These are phyloP conservation scores for Diaporthe ampelina DNA, from an alignment of 2,329 filamentous ascomycete genomes.

Conservation along the genomic window DNA sequence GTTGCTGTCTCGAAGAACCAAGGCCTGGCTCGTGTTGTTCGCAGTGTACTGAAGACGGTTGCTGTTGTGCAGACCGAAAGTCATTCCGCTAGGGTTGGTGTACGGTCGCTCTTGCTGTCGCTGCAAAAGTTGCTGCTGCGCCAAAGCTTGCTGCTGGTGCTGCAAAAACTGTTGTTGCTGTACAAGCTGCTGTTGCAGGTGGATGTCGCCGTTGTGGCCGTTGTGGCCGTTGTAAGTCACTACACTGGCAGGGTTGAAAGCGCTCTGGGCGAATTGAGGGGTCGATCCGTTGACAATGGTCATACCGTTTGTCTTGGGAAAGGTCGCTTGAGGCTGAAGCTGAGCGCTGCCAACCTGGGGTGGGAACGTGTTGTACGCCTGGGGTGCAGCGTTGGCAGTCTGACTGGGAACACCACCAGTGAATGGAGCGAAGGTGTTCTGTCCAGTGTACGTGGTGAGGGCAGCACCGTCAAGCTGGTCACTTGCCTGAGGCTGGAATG, in stretches of 20 bases:
- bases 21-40: neutral
- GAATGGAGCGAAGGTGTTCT: neutral
- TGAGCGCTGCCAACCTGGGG: constrained; percentile 1
- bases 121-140: neutral
- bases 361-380: constrained; percentile 21
- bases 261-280: neutral
- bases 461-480: neutral
- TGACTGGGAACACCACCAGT: neutral
- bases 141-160: too few species aligned
- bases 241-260: neutral
- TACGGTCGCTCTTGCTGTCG: neutral
- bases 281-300: neutral
- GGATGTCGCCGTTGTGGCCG: neutral
- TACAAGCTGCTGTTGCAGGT: neutral
- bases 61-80: neutral
- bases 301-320: constrained; percentile 10
- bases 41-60: neutral
- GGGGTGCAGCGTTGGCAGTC: neutral
- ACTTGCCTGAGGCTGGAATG: neutral
- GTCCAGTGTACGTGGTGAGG: neutral
- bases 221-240: neutral
- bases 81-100: neutral
- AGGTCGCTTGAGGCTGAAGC: neutral
- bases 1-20: neutral
- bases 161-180: neutral